Conservation (phyloP, 768 basidiomycete genomes). For the Gelatoporia subvermispora region DNA sequence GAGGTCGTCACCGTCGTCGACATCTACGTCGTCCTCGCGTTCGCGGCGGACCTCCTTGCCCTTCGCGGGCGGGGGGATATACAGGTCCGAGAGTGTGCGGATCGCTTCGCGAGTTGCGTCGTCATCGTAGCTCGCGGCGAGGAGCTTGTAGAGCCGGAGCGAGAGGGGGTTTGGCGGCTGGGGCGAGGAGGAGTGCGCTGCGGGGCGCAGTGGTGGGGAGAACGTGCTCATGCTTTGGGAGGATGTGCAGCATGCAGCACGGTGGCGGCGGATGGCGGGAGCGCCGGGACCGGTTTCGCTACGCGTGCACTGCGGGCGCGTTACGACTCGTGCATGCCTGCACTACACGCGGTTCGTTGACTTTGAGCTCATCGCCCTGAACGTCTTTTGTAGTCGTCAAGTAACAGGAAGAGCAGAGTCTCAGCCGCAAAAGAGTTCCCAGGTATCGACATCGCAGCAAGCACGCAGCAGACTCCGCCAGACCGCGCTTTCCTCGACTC, state of each 20-base stretch:
- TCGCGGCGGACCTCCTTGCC: slow-evolving; percentile 30
- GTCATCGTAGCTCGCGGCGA: slow-evolving; percentile 77
- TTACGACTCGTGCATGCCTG: too few species aligned
- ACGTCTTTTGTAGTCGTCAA: too few species aligned
- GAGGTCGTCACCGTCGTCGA: slow-evolving; percentile 27
- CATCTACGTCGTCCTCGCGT: slow-evolving; percentile 29
- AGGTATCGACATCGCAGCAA: too few species aligned
- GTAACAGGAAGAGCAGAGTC: too few species aligned
- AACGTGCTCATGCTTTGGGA: slow-evolving; percentile 16
- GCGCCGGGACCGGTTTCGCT: too few species aligned
- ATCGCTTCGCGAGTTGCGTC: slow-evolving; percentile 76
- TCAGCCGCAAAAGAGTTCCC: too few species aligned
- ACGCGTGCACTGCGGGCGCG: too few species aligned
- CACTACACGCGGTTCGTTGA: too few species aligned
- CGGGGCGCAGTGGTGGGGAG: slow-evolving; percentile 17
- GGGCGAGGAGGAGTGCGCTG: slow-evolving; percentile 15
- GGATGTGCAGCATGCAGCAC: too few species aligned
- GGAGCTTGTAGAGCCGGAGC: slow-evolving; percentile 85
- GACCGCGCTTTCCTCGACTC: background rate
- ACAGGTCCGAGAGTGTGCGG: slow-evolving; percentile 77
- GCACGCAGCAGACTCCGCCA: slow-evolving; percentile 8
- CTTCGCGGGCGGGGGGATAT: slow-evolving; percentile 35
- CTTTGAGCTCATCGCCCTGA: too few species aligned
- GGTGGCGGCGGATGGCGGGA: too few species aligned
- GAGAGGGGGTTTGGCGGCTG: slow-evolving; percentile 66